These are phyloP conservation scores for Lachnellula hyalina DNA, from an alignment of 2,329 filamentous ascomycete genomes.

Conservation along the genomic window DNA sequence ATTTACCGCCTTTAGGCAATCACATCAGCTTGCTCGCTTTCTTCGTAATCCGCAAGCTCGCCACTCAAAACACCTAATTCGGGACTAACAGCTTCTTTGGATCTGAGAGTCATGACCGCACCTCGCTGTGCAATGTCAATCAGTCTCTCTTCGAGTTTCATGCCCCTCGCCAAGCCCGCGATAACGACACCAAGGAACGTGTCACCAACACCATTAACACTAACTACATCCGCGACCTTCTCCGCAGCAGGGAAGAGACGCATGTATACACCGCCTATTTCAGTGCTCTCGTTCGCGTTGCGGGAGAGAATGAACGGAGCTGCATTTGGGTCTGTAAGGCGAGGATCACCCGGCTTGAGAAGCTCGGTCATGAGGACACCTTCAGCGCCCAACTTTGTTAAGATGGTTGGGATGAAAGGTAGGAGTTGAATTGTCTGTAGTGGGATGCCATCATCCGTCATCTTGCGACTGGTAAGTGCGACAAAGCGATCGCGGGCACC, in stretches of 20 bases:
- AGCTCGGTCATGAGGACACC: slow-evolving; percentile 65
- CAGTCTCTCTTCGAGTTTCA: slow-evolving; percentile 47
- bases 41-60: not conserved
- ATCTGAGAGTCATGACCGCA: slow-evolving; percentile 72
- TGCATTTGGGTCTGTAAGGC: slow-evolving; percentile 56
- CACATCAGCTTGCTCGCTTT: no score
- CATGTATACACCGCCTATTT: slow-evolving; percentile 79
- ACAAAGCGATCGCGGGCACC: slow-evolving; percentile 68
- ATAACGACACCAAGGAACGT: slow-evolving; percentile 83
- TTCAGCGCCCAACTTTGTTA: slow-evolving; percentile 71
- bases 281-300: slow-evolving; percentile 44
- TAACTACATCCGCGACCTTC: slow-evolving; percentile 66
- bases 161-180: slow-evolving; percentile 61
- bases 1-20: no score
- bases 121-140: slow-evolving; percentile 78
- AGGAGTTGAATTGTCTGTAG: slow-evolving; percentile 79
- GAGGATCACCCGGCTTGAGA: slow-evolving; percentile 60
- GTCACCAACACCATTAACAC: slow-evolving; percentile 92
- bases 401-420: slow-evolving; percentile 78
- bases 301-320: slow-evolving; percentile 69
- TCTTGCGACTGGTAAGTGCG: slow-evolving; percentile 55
- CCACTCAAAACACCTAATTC: slow-evolving; percentile 35
- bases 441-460: slow-evolving; percentile 78
- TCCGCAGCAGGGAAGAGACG: slow-evolving; percentile 57
- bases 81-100: slow-evolving; percentile 60